These are phyloP conservation scores for Nitzschia palea DNA, from an alignment of 108 stramenopile genomes.

Conservation along the genomic window DNA sequence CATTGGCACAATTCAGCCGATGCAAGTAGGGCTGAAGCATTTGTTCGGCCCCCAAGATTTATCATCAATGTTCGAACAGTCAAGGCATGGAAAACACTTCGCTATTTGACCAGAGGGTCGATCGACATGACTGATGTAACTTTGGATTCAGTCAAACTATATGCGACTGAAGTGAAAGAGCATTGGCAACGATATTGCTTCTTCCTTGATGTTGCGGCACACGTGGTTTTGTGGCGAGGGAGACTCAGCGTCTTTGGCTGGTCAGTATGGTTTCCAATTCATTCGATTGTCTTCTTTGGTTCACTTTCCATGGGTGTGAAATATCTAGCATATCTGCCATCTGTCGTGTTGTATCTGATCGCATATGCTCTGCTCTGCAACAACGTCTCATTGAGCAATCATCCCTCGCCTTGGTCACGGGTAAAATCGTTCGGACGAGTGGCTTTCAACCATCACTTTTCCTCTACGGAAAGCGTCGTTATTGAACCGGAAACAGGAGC, in stretches of 20 bases:
- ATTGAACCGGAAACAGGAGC: constrained; percentile 31
- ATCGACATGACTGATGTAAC: constrained; percentile 41
- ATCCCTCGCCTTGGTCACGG: constrained; percentile 49
- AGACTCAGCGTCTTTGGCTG: not conserved
- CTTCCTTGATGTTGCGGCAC: constrained; percentile 37
- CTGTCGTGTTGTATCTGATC: constrained; percentile 31
- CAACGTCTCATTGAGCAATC: constrained; percentile 25
- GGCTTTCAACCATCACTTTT: constrained; percentile 26
- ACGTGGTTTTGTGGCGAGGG: constrained; percentile 50
- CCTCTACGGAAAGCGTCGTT: constrained; percentile 4
- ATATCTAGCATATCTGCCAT: constrained; percentile 23
- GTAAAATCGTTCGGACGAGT: constrained; percentile 44
- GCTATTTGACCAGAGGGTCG: constrained; percentile 51
- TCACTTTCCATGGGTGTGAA: constrained; percentile 24
- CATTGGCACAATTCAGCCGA: constrained; percentile 32
- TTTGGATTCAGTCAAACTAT: constrained; percentile 33
- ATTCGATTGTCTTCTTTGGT: constrained; percentile 35
- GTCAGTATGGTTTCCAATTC: constrained; percentile 48
- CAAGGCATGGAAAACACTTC: constrained; percentile 31
- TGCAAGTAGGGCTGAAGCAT: constrained; percentile 16
- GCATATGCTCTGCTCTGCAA: constrained; percentile 35
- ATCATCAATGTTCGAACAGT: constrained; percentile 25
- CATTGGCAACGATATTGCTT: constrained; percentile 34
- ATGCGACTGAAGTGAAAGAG: constrained; percentile 29
- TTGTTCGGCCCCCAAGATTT: constrained; percentile 20